Percentiles rank a stretch among this genome's conserved stretches.
Conservation (phyloP, 768 basidiomycete genomes). For the Hygrophoropsis aurantiaca region DNA sequence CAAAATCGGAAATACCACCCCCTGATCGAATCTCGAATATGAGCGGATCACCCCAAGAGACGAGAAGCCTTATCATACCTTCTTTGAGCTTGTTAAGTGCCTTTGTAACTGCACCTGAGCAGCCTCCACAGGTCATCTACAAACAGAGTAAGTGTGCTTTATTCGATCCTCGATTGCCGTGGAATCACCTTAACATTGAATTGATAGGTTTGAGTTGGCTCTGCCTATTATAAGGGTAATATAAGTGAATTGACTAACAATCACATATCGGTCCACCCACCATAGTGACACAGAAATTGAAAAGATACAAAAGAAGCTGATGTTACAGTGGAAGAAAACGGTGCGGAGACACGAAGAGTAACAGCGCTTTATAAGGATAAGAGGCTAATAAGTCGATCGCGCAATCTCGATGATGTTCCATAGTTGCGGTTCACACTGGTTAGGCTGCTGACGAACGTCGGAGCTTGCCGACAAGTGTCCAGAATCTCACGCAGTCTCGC, state of each 20-base stretch:
- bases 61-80: conserved; percentile 14
- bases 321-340: too few relatives aligned
- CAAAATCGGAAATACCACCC: conserved; percentile 55
- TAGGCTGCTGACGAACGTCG: conserved; percentile 6
- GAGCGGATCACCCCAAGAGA: not conserved
- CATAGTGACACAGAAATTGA: conserved; percentile 14
- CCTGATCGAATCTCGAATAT: not conserved
- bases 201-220: conserved; percentile 64
- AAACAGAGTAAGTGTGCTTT: not conserved
- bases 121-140: conserved; percentile 87
- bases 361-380: not conserved
- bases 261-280: conserved; percentile 10
- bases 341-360: too few relatives aligned
- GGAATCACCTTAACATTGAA: conserved; percentile 77
- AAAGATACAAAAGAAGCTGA: conserved; percentile 1
- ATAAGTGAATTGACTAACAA: too few relatives aligned
- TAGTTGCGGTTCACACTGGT: too few relatives aligned
- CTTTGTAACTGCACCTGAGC: conserved; percentile 78
- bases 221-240: too few relatives aligned
- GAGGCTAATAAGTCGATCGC: conserved; percentile 4
- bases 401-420: conserved; percentile 2
- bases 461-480: conserved; percentile 5
- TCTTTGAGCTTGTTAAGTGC: conserved; percentile 71
- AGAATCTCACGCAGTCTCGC: conserved; percentile 13
- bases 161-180: too few relatives aligned